Evolutionary conservation across 225 moss, liverwort and hornwort genomes (phyloP), one percentile per base, ranked within the genome.

Genomic region (Takakia lepidozioides): DNA sequence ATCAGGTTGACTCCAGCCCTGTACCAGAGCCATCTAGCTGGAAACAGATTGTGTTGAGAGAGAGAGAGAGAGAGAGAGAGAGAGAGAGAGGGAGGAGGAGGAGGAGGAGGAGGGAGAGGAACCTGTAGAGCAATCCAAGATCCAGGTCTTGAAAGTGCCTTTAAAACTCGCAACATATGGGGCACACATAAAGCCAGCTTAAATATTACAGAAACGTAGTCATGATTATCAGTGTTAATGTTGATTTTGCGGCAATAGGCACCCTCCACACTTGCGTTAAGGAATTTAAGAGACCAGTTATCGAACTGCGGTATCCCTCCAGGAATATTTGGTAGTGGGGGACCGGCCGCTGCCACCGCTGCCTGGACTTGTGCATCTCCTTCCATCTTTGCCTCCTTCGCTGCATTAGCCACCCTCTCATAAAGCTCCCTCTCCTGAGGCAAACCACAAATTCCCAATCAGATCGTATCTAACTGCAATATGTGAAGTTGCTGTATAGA

Each of bases 361-460:
- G 69, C 75, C 27, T 69, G 69, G 8, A 75, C 48, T 22, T 70
- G 75, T 0, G 75, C 75, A 58, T 65, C 56, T 11, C 75, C 75
- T 47, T 75, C 69, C 8, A 64, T 48, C 41, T 65, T 65, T 22
- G 75, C 75, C 52, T 65, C 61, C 22, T 56, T 60, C 15, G 75
- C 64, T 2, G 70, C 75, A 43, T 70, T 65, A 9, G 51, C 55
- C 1, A 65, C 64, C 23, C 55, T 61, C 52, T 75, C 64, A 17
- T 69, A 75, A 0, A 75, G 61, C 54, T 75, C 75, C 56, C 65
- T 65, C 32, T 75, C 23, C 27, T 25, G 23, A 20, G n/a, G 26
- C 34, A 41, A 3, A 19, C 2, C n/a, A 13, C 2, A 13, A 41
- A 1, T 14, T 41, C 8, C n/a, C 11, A 41, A 20, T 7, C 2